Base-by-base conservation (phyloP, 2,329 filamentous ascomycete genomes). In the Talaromyces rugulosus region DNA sequence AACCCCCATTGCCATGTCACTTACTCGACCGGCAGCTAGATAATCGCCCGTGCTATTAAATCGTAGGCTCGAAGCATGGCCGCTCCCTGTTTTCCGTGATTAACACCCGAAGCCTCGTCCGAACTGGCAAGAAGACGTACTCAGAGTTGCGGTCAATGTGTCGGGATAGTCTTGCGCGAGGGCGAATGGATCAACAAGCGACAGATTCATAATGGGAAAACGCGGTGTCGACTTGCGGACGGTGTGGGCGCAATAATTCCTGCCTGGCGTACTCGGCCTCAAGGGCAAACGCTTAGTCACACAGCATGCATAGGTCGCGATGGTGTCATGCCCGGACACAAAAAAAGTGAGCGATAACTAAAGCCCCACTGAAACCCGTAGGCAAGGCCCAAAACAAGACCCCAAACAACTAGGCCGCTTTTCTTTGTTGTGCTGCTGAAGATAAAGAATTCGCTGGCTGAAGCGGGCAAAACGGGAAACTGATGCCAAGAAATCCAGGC, bases 41-140 rank as follows among this genome's bases (percentile, higher is more conserved):
- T 95, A 93, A 77, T 99, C 94, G 76, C 95, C 95, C 72, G 89
- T 91, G 72, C 92, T 91, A 72, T 94, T 97, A 83, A 99, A 99
- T 67, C 94, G 91, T 63, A 88, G 80, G 70, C 84, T 87, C 40
- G 86, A 86, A 56, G 86, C 84, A 75, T 87, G 85, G 56, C 87
- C 86, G 70, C 82, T 85, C 69, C 81, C 83, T 86, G 50, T 42
- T 7, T 23, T n/a, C 7, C 12, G 30, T 23, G n/a, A 50, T 63
- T 30, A 63, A 36, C 61, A 31, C 58, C 36, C 65, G 16, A 63
- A 64, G 65, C 58, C 88, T 78, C 71, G 84, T 42, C 12, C 30
- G 31, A 34, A 16, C 42, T 31, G 28, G n/a, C 23, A 30, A 33
- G 6, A 16, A 8, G 57, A 75, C 79, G 70, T 80, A 85, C 94